Percentiles rank a stretch among this genome's conserved stretches.
phyloP scores from a whole-genome alignment of 208 protist genomes.

The Trypanosoma caninum region DNA sequence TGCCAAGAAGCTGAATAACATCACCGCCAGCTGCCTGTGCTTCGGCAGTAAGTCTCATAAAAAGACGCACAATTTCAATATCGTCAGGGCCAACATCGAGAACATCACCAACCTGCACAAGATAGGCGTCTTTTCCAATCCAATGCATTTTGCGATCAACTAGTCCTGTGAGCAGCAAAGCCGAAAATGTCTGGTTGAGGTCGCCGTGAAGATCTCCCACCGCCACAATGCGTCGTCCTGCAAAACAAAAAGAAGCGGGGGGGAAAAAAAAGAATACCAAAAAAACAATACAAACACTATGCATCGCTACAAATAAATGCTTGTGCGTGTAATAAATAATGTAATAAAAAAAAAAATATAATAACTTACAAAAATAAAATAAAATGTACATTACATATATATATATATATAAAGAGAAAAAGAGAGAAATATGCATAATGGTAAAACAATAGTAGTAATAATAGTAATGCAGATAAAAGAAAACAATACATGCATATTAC shows the following conservation, averaged over 20 bases:
- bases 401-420: neutral
- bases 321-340: neutral
- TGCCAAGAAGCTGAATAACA: slow-evolving; percentile 86
- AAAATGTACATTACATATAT: neutral
- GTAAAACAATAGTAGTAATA: neutral
- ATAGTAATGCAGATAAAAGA: too few species aligned
- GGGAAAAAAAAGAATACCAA: neutral
- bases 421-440: slow-evolving; percentile 6
- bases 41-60: slow-evolving; percentile 75
- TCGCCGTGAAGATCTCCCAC: slow-evolving; percentile 88
- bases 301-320: neutral
- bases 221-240: slow-evolving; percentile 64
- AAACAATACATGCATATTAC: too few species aligned
- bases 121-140: slow-evolving; percentile 68
- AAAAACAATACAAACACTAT: neutral
- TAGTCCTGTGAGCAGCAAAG: slow-evolving; percentile 64
- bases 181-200: slow-evolving; percentile 68
- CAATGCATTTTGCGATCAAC: slow-evolving; percentile 71
- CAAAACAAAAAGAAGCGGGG: slow-evolving; percentile 5
- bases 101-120: slow-evolving; percentile 90
- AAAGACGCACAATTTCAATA: slow-evolving; percentile 66
- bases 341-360: neutral
- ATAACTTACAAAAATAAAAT: neutral
- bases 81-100: slow-evolving; percentile 90
- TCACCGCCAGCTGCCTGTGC: slow-evolving; percentile 65